Evolutionary conservation across 148 eudicot genomes (phyloP), one percentile per base, ranked within the genome.

Genomic region (Arbutus unedo): DNA sequence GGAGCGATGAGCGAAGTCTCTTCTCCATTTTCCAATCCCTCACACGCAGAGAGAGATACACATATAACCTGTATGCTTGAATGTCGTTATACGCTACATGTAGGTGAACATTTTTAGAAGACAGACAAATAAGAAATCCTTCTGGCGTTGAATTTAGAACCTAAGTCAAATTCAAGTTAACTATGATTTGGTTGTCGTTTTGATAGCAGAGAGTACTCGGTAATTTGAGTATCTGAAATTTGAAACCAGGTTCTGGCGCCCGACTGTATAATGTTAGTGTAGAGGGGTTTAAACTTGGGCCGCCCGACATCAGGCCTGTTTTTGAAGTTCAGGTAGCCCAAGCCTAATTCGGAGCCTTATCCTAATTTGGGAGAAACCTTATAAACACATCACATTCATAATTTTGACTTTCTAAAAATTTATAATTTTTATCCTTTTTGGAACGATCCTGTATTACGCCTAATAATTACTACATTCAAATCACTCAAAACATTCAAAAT

Each of bases 1-100:
- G 87, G 43, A 94, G 91, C 6, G 99, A 90, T 41, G 97, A 93
- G 19, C 98, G 93, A 41, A 96, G 91, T 49, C 97, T 76, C 80
- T 96, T 96, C 90, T 94, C 99, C 99, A 96, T 96, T 84, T n/a
- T 25, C 13, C 3, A 11, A 8, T 45, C 11, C 31, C n/a, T 2
- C 3, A 7, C 31, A 19, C 38, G 38, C 38, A 31, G 38, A 25
- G 4, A 43, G 13, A 15, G 0, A 18, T 4, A 6, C 3, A 41
- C 4, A 0, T n/a, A 48, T 18, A 55, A 3, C 15, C 31, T 59
- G 21, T 41, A 2, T 18, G 57, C 38, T 31, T 71, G 5, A 2
- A 10, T 5, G 48, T 21, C 25, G 53, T 44, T 49, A 43, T 23
- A 13, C 4, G 55, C 23, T 54, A 81, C 77, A 16, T 66, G 10